These are phyloP conservation scores for Achaetomium macrosporum DNA, from an alignment of 2,329 filamentous ascomycete species.

Conservation along the genomic window DNA sequence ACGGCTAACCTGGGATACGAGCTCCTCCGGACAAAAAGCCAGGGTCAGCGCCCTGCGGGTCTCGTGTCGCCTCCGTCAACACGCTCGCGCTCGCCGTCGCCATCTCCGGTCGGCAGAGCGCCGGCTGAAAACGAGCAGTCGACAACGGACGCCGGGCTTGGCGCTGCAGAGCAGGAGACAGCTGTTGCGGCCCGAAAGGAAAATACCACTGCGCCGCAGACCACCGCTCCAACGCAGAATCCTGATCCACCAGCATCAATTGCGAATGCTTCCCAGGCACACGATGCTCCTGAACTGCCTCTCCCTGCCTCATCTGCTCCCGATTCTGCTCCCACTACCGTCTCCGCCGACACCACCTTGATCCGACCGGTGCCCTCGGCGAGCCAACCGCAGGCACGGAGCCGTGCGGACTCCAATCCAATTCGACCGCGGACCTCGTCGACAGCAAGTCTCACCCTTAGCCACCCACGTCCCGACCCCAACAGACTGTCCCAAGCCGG, in stretches of 20 bases:
- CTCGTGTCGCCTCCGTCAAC: constrained; percentile 18
- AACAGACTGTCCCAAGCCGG: constrained; percentile 55
- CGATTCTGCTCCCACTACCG: constrained; percentile 1
- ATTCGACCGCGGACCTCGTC: constrained; percentile 39
- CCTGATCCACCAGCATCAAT: constrained; percentile 7
- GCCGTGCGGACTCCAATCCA: constrained; percentile 15
- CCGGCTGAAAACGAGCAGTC: neutral
- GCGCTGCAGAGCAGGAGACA: constrained; percentile 9
- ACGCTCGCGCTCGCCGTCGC: constrained; percentile 15
- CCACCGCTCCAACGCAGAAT: constrained; percentile 9
- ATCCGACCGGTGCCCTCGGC: constrained; percentile 19
- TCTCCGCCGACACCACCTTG: constrained; percentile 13
- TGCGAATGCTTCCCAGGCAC: neutral
- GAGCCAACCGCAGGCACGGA: constrained; percentile 13
- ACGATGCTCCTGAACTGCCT: neutral
- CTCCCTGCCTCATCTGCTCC: neutral
- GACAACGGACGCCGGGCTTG: constrained; percentile 9
- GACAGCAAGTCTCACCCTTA: constrained; percentile 40
- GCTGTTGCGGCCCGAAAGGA: constrained; percentile 10
- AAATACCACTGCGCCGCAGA: constrained; percentile 10
- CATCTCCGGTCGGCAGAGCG: neutral
- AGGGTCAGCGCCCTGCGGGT: constrained; percentile 8
- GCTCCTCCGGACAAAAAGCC: constrained; percentile 26
- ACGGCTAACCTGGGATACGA: constrained; percentile 27
- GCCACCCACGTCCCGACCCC: constrained; percentile 57